A percentile compares a stretch with the other conserved stretches of the same genome.
Evolutionary conservation across 2,329 filamentous ascomycete species (phyloP).

Genomic region (Cryphonectria japonica): DNA sequence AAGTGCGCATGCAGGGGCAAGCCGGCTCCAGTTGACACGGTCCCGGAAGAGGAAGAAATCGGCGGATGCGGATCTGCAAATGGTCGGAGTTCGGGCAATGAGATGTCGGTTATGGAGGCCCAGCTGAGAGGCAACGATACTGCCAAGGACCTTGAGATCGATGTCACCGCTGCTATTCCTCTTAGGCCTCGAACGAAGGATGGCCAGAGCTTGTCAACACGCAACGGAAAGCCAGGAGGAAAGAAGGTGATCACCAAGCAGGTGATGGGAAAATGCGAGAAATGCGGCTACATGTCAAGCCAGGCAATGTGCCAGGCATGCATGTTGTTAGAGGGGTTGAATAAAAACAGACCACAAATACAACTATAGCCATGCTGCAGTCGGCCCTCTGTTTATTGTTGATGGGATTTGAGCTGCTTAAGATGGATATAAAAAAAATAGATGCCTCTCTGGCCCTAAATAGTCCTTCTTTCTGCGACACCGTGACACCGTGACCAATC

Average conservation of each 20-base stretch:
- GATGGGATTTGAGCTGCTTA: conserved; percentile 6
- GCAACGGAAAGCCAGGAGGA: conserved; percentile 27
- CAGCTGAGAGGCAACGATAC: conserved; percentile 67
- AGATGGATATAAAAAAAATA: background rate
- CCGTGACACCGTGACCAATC: background rate
- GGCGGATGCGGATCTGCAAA: conserved; percentile 78
- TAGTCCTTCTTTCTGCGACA: background rate
- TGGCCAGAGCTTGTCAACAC: conserved; percentile 34
- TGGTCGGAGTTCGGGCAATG: conserved; percentile 68
- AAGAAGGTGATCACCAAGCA: conserved; percentile 53
- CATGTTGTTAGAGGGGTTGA: conserved; percentile 83
- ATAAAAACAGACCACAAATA: conserved; percentile 72
- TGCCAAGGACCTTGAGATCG: conserved; percentile 65
- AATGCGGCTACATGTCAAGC: conserved; percentile 94
- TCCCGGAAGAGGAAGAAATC: conserved; percentile 58
- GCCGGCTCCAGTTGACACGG: conserved; percentile 39
- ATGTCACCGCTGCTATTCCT: conserved; percentile 58
- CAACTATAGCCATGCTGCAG: conserved; percentile 46
- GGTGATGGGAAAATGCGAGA: conserved; percentile 79
- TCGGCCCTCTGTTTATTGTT: conserved; percentile 7
- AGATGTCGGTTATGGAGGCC: conserved; percentile 83
- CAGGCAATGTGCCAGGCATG: conserved; percentile 95
- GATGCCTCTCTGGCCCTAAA: background rate
- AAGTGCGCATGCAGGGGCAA: conserved; percentile 53
- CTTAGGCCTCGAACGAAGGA: conserved; percentile 37